Evolutionary conservation across 257 asterid species (phyloP), one percentile per base, ranked within the genome.

Genomic region (Misopates orontium): DNA sequence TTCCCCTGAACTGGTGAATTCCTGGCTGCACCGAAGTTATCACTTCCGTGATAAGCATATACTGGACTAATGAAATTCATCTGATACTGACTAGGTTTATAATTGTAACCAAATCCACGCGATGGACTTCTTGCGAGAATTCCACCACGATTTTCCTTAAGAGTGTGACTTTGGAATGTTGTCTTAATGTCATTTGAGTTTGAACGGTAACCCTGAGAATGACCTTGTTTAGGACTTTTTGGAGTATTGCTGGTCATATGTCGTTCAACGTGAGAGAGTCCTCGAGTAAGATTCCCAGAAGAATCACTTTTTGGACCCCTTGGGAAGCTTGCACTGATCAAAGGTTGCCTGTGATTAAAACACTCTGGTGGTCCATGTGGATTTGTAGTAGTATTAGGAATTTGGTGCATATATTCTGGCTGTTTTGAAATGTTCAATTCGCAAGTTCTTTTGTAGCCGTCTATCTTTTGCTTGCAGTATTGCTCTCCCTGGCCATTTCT

Each of bases 281-380:
- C 1, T 5, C 28, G 72, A 22, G 23, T 31, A 54, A 53, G 48
- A 54, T 42, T 56, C 24, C 18, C 40, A 16, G 63, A 44, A 22
- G 58, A 13, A 8, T 64, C 19, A 14, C 59, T 6, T 49, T 42
- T 41, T 12, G 72, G 73, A 71, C 41, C 70, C 39, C 57, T 18
- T 39, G 42, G 76, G 57, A 44, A 66, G 54, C 70, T 76, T 69
- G 64, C 25, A 62, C 62, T 62, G 47, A 64, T 73, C 66, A 80
- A 71, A 71, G 86, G 82, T 28, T 68, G 82, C 56, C 83, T 84
- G 36, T 69, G 82, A 64, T 50, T 72, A 66, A 60, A 62, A 58
- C 52, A 23, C 42, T 77, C 60, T 44, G 65, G 50, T 7, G 64
- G 60, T 32, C 40, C 60, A 60, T 13, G 47, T 17, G 65, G 32